Conservation (phyloP, 345 rosid genomes). For the Iberis pinnata region DNA sequence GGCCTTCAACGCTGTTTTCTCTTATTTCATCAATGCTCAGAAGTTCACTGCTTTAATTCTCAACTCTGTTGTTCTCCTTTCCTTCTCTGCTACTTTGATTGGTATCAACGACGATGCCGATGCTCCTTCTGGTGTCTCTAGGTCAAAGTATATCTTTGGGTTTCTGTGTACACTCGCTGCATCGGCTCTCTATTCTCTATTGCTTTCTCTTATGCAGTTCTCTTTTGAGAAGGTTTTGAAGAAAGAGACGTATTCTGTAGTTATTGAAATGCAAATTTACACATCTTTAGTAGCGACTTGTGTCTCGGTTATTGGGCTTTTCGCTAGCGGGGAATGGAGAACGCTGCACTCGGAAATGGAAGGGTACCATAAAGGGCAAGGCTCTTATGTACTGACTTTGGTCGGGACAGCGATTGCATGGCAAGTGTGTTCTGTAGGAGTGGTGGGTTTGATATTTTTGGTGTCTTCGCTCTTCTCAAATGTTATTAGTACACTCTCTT, state of each 20-base stretch:
- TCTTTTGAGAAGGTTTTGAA: slow-evolving; percentile 56
- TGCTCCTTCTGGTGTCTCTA: slow-evolving; percentile 42
- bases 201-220: slow-evolving; percentile 77
- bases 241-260: slow-evolving; percentile 32
- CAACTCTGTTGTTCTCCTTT: slow-evolving; percentile 62
- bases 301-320: slow-evolving; percentile 29
- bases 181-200: slow-evolving; percentile 67
- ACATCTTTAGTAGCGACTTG: slow-evolving; percentile 39
- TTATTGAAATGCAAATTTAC: slow-evolving; percentile 45
- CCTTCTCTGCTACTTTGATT: slow-evolving; percentile 69
- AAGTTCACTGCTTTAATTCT: slow-evolving; percentile 69
- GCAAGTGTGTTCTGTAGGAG: slow-evolving; percentile 41
- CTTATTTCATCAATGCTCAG: slow-evolving; percentile 77
- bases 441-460: slow-evolving; percentile 33
- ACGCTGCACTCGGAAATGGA: slow-evolving; percentile 34
- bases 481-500: slow-evolving; percentile 30
- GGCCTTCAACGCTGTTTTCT: slow-evolving; percentile 77
- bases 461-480: slow-evolving; percentile 41
- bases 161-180: slow-evolving; percentile 63
- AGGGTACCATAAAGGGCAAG: slow-evolving; percentile 31
- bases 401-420: slow-evolving; percentile 36
- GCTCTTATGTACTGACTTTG: slow-evolving; percentile 30
- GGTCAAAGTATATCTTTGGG: slow-evolving; percentile 39
- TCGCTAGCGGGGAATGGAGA: slow-evolving; percentile 41
- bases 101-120: slow-evolving; percentile 59